These are phyloP conservation scores for Drosera capensis DNA, from an alignment of 148 eudicot species.

Conservation along the genomic window DNA sequence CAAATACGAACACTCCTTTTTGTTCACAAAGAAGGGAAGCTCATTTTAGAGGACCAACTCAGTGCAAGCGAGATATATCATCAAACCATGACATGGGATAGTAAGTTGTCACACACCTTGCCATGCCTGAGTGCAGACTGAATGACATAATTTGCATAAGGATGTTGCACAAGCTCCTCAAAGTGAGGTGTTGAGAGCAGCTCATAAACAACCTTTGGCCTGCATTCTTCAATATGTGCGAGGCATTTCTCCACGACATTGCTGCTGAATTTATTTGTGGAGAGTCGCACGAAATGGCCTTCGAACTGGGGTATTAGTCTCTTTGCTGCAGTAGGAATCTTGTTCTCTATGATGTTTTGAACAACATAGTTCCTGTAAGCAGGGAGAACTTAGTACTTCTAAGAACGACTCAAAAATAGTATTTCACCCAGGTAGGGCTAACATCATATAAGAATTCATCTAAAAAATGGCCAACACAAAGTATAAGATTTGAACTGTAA, in stretches of 20 bases:
- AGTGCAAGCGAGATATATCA: not conserved
- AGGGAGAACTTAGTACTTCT: too few relatives aligned
- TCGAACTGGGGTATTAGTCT: slow-evolving; percentile 36
- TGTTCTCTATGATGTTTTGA: slow-evolving; percentile 44
- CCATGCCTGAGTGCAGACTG: slow-evolving; percentile 43
- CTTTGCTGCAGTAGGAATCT: slow-evolving; percentile 28
- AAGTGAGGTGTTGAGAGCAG: slow-evolving; percentile 44
- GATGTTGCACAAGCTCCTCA: slow-evolving; percentile 65
- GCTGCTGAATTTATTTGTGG: slow-evolving; percentile 68
- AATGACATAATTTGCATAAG: slow-evolving; percentile 65
- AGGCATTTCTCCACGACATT: slow-evolving; percentile 63
- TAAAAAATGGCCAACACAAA: too few relatives aligned
- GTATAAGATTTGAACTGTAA: too few relatives aligned
- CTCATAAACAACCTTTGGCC: slow-evolving; percentile 40
- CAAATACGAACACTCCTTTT: too few relatives aligned
- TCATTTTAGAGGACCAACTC: not conserved
- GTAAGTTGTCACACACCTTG: slow-evolving; percentile 28
- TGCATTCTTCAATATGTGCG: slow-evolving; percentile 27
- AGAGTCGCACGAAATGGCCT: slow-evolving; percentile 38
- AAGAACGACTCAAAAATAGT: too few relatives aligned
- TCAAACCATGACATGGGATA: not conserved
- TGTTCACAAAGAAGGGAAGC: not conserved
- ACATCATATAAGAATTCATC: too few relatives aligned
- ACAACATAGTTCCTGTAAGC: slow-evolving; percentile 79
- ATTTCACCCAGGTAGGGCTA: too few relatives aligned